Evolutionary conservation across 78 protist species (phyloP).

Genomic region (Dictyostelium purpureum): DNA sequence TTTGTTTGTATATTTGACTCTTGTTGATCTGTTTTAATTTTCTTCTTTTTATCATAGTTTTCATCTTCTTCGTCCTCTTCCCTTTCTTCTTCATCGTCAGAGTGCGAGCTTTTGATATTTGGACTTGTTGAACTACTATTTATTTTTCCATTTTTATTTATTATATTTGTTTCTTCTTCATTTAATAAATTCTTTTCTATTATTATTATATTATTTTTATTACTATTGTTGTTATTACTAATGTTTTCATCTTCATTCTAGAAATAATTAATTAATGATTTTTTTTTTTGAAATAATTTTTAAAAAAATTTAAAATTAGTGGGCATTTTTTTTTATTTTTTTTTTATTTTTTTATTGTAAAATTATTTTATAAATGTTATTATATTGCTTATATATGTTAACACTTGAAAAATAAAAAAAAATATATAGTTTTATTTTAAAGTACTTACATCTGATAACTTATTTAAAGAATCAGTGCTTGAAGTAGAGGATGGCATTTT

Average conservation of each 20-base stretch:
- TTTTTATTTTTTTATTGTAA: no score
- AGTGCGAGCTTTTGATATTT: no score
- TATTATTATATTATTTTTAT: no score
- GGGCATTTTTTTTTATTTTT: neutral
- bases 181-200: slow-evolving; percentile 6
- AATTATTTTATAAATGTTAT: no score
- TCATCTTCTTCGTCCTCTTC: no score
- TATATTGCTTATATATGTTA: no score
- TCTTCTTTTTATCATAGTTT: no score
- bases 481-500: neutral
- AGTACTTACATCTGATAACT: neutral
- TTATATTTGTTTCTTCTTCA: neutral
- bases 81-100: no score
- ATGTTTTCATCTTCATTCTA: neutral
- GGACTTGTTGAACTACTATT: neutral
- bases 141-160: neutral
- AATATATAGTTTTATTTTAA: neutral
- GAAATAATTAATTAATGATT: neutral
- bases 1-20: no score
- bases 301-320: neutral
- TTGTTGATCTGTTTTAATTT: no score
- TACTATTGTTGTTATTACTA: no score
- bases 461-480: neutral
- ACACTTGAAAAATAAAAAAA: no score
- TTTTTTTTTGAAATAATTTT: neutral